Evolutionary conservation across 2,329 filamentous ascomycete genomes (phyloP).

Genomic region (Corinectria fuckeliana): DNA sequence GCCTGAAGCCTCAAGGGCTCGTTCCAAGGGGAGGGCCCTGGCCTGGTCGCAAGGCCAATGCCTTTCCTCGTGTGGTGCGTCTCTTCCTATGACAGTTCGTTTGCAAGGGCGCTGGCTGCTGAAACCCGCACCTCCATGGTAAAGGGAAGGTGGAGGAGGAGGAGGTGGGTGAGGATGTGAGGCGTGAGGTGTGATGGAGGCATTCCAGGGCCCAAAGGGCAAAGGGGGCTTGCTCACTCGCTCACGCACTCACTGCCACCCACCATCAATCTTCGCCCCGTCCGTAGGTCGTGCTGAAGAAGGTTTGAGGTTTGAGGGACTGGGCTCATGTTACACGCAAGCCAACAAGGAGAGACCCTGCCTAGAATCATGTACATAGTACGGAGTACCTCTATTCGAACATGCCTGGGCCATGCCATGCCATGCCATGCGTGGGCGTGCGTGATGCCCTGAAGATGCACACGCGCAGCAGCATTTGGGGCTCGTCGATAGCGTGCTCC

Average conservation of each 20-base stretch:
- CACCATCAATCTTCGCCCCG: not conserved
- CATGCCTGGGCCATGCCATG: not conserved
- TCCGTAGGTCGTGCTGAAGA: no score
- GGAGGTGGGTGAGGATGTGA: not conserved
- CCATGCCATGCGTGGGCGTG: no score
- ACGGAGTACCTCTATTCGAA: no score
- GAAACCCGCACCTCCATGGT: no score
- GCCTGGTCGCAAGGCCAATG: slow-evolving; percentile 28
- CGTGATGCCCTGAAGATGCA: no score
- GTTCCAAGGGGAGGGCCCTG: no score
- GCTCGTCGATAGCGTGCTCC: not conserved
- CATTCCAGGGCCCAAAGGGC: not conserved
- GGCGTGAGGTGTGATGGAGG: not conserved
- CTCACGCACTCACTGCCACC: not conserved
- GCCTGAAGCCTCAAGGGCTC: no score
- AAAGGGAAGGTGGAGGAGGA: not conserved
- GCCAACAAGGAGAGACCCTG: not conserved
- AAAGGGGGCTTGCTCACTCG: not conserved
- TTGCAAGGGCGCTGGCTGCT: no score
- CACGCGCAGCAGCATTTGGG: no score
- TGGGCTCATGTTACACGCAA: not conserved
- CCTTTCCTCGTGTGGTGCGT: no score
- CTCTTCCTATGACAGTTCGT: not conserved
- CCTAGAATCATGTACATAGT: no score
- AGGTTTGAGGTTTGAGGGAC: not conserved